These are phyloP conservation scores for Asterophora parasitica DNA, from an alignment of 768 basidiomycete species.

Conservation along the genomic window DNA sequence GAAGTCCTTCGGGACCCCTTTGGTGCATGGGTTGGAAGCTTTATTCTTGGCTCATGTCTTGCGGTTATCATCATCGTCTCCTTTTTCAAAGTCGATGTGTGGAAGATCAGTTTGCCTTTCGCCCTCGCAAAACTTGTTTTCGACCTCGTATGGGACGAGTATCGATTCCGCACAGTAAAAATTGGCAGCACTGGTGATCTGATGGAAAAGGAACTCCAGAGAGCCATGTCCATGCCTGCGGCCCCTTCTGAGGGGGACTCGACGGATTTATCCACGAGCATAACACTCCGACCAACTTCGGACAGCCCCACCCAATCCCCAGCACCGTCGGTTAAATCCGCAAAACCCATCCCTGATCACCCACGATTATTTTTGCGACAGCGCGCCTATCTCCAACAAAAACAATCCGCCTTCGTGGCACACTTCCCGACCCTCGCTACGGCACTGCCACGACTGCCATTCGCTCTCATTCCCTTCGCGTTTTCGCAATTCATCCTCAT, in stretches of 20 bases:
- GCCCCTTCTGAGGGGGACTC: conserved; percentile 12
- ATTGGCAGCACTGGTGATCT: conserved; percentile 17
- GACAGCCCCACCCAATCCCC: conserved; percentile 3
- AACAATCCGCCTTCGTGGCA: conserved; percentile 18
- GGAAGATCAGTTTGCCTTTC: conserved; percentile 82
- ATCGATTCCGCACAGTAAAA: conserved; percentile 27
- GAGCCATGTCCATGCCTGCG: conserved; percentile 22
- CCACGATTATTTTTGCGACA: conserved; percentile 17
- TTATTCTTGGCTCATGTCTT: conserved; percentile 66
- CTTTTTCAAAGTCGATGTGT: conserved; percentile 77
- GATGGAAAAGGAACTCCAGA: conserved; percentile 23
- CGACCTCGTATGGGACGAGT: conserved; percentile 61
- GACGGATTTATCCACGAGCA: conserved; percentile 16
- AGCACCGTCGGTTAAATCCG: conserved; percentile 3
- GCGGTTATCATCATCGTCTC: conserved; percentile 71
- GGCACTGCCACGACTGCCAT: conserved; percentile 66
- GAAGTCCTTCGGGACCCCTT: conserved; percentile 67
- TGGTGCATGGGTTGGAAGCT: conserved; percentile 71
- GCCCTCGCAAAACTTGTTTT: conserved; percentile 68
- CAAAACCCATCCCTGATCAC: conserved; percentile 1
- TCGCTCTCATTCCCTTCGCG: conserved; percentile 84
- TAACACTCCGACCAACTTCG: conserved; percentile 5
- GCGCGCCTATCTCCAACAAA: conserved; percentile 12
- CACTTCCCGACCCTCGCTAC: conserved; percentile 72
- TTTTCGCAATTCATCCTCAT: conserved; percentile 96